Conservation (phyloP, 2,329 filamentous ascomycete species). For the Alternaria panax region DNA sequence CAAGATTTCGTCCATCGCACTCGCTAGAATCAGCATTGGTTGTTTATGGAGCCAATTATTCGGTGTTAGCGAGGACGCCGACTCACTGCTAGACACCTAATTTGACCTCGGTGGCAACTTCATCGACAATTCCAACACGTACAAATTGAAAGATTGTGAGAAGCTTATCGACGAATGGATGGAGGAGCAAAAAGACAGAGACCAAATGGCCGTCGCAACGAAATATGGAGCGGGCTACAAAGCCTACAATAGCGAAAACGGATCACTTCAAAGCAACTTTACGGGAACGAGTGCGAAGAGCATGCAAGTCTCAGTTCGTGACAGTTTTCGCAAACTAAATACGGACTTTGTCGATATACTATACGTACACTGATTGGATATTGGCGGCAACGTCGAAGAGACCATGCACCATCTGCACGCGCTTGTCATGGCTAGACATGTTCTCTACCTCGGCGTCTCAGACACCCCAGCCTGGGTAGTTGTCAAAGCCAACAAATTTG, state of each 20-base stretch:
- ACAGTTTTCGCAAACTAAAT: not conserved
- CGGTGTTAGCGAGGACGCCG: conserved; percentile 64
- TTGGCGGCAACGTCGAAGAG: conserved; percentile 48
- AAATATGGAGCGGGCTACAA: not conserved
- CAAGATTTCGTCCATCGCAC: not conserved
- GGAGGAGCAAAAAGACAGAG: not conserved
- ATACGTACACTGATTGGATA: conserved; percentile 46
- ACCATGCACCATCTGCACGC: not conserved
- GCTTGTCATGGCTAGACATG: not conserved
- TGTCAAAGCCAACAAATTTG: not conserved
- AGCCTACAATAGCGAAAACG: conserved; percentile 43
- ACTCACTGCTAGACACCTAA: conserved; percentile 72
- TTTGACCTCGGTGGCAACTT: conserved; percentile 73
- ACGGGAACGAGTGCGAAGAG: conserved; percentile 1
- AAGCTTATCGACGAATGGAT: not conserved
- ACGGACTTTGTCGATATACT: not conserved
- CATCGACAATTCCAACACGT: conserved; percentile 34
- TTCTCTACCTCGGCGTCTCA: not conserved
- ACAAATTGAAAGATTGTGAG: not conserved
- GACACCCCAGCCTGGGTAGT: not conserved
- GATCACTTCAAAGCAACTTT: conserved; percentile 20
- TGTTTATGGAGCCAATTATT: conserved; percentile 67
- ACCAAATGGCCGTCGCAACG: not conserved
- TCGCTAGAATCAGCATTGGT: conserved; percentile 68
- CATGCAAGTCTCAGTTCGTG: not conserved